phyloP scores from a whole-genome alignment of 345 rosid genomes.

The Chamaenerion angustifolium region DNA sequence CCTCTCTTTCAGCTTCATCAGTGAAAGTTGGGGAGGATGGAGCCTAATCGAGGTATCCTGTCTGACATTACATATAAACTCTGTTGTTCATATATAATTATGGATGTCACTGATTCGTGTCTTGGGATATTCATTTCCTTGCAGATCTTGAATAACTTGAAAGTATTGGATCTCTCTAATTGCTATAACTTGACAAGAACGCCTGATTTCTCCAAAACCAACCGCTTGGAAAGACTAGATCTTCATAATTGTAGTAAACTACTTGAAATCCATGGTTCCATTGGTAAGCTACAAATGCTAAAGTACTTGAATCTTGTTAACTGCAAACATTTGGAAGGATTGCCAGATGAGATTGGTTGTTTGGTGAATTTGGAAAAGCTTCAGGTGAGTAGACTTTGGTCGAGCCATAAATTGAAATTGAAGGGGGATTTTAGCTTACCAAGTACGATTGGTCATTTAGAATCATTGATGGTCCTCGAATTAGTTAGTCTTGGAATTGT shows the following conservation, averaged over 20 bases:
- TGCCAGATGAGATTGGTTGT: neutral
- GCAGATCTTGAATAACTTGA: slow-evolving; percentile 2
- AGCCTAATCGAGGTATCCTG: slow-evolving; percentile 1
- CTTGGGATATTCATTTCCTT: neutral
- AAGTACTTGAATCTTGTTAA: neutral
- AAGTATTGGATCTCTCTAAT: slow-evolving; percentile 3
- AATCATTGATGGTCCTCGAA: neutral
- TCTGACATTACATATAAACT: neutral
- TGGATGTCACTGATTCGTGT: neutral
- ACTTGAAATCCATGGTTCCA: neutral
- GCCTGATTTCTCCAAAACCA: neutral
- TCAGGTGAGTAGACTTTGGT: neutral
- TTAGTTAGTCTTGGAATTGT: too few relatives aligned
- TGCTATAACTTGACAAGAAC: slow-evolving; percentile 1
- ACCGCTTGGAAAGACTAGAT: neutral
- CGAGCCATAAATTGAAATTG: neutral
- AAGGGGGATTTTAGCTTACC: neutral
- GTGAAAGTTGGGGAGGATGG: neutral
- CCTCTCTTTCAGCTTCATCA: neutral
- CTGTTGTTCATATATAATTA: neutral
- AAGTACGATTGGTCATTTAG: neutral
- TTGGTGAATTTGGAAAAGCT: neutral
- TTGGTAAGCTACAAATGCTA: neutral
- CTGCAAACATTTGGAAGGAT: neutral
- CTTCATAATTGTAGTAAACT: neutral